Base-by-base conservation (phyloP, 805 yeast species). In the Jamesozyma spencerorum region DNA sequence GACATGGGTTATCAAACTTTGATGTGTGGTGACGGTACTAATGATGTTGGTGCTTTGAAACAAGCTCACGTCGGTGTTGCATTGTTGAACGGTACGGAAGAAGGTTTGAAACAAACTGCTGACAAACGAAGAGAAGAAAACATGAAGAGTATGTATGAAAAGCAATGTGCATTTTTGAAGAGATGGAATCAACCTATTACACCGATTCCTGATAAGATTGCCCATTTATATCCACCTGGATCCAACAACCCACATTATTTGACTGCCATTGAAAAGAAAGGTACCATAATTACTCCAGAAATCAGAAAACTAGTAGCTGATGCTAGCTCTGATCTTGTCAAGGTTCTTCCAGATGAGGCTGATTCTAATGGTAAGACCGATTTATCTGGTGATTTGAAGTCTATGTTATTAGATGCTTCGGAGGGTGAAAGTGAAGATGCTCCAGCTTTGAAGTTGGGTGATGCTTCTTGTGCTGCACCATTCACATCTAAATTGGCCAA, bases 1-100 rank as follows among this genome's bases (percentile, higher is more conserved):
- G 80, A 77, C 47, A 73, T 85, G 60, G 96, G 96, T 19, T 92
- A 90, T 65, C 82, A 77, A 57, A 92, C 97, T 18, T 73, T 92
- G 54, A 92, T 92, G 98, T 92, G 98, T 66, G 98, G 98, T 71
- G 98, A 92, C 66, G 98, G 98, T 66, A 92, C 98, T n/a, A 92
- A 92, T 60, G 98, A 92, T 70, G 98, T 92, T 38, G 98, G 98
- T 64, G 98, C 98, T 40, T 75, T 92, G 66, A 92, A 92, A 64
- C 97, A 92, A 69, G 97, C 98, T 2, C 95, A 92, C 58, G 82
- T 92, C 57, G 98, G 98, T 70, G 85, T 92, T 60, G 98, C 98
- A n/a, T 70, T 92, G 52, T 73, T 92, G 61, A 92, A 92, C 57
- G 98, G 97, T 66, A 88, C 98, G 42, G 95, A 85, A 58, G 96